Evolutionary conservation across 495 filamentous ascomycete genomes (phyloP), one percentile per base, ranked within the genome.

Genomic region (Margaritispora aquatica): DNA sequence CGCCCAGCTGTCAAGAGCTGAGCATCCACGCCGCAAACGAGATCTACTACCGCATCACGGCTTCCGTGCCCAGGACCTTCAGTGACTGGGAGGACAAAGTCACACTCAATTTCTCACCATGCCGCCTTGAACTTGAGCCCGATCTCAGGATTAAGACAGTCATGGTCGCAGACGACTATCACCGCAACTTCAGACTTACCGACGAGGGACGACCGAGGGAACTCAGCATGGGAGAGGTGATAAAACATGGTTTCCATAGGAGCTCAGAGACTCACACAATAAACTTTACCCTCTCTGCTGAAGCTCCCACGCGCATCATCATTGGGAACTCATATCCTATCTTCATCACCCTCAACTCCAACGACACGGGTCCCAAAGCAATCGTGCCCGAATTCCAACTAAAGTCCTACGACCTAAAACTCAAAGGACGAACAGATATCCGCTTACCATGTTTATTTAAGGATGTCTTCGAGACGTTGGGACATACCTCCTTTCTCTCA

Each of bases 61-160:
- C 54, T 22, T 26, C 21, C 17, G 41, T 57, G 13, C 54, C 54
- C 3, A 57, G 38, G 54, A 57, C 19, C 22, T 55, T 55, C 21
- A 21, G 20, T 3, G 21, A 57, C 19, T 57, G 36, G 36, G 54
- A 57, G 48, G 36, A 57, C n/a, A 57, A 26, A 20, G 26, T 26
- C 13, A 15, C 9, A 2, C n/a, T 57, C 2, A 57, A 47, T 23
- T 57, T 57, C 36, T 47, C 34, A 4, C 54, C 36, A 24, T 47
- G 5, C 19, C 54, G 54, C 26, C 41, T n/a, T n/a, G 46, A 51
- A 13, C 27, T 51, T 3, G 17, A 13, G 31, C 48, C 46, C 1
- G 15, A 21, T 38, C 26, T 47, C n/a, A 17, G 26, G 10, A 10
- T n/a, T 3, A 57, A 48, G 54, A 57, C 17, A 29, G 23, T 9